Conservation (phyloP, 2,329 filamentous ascomycete genomes). For the Eutypella sp. region DNA sequence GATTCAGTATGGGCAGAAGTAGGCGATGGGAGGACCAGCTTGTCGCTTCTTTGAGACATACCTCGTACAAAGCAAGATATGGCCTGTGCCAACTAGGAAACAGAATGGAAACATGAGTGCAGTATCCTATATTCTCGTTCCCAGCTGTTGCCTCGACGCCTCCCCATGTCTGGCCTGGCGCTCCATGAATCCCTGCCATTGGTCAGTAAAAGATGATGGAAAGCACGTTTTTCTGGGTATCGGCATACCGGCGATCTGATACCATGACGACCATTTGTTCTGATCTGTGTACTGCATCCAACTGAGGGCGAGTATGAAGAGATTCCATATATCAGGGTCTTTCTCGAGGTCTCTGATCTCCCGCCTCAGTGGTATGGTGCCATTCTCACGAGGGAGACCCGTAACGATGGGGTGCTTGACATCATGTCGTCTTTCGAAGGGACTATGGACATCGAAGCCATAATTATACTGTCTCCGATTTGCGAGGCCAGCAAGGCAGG, state of each 20-base stretch:
- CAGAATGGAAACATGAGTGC: slow-evolving; percentile 67
- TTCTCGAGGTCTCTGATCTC: slow-evolving; percentile 65
- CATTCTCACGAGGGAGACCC: slow-evolving; percentile 36
- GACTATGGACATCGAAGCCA: slow-evolving; percentile 38
- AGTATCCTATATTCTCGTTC: slow-evolving; percentile 62
- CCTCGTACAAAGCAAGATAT: slow-evolving; percentile 62
- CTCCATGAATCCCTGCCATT: slow-evolving; percentile 68
- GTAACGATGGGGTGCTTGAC: slow-evolving; percentile 33
- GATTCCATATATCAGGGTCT: slow-evolving; percentile 64
- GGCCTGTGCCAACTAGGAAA: slow-evolving; percentile 83
- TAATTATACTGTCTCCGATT: slow-evolving; percentile 41
- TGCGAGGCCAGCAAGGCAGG: slow-evolving; percentile 4
- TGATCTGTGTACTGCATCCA: slow-evolving; percentile 67
- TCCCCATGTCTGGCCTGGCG: slow-evolving; percentile 56
- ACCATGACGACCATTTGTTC: slow-evolving; percentile 63
- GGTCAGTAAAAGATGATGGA: slow-evolving; percentile 9
- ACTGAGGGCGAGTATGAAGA: slow-evolving; percentile 71
- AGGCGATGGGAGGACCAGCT: background rate
- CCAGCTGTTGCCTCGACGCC: slow-evolving; percentile 45
- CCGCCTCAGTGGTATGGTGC: slow-evolving; percentile 44
- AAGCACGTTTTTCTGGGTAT: background rate
- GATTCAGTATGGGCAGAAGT: background rate
- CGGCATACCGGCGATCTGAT: slow-evolving; percentile 67
- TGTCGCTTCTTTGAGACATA: slow-evolving; percentile 19
- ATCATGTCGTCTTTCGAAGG: slow-evolving; percentile 35